Percentiles rank a stretch among this genome's conserved stretches.
These are phyloP conservation scores for Chrysoporthe austroafricana DNA, from an alignment of 2,329 filamentous ascomycete genomes.

Conservation along the genomic window DNA sequence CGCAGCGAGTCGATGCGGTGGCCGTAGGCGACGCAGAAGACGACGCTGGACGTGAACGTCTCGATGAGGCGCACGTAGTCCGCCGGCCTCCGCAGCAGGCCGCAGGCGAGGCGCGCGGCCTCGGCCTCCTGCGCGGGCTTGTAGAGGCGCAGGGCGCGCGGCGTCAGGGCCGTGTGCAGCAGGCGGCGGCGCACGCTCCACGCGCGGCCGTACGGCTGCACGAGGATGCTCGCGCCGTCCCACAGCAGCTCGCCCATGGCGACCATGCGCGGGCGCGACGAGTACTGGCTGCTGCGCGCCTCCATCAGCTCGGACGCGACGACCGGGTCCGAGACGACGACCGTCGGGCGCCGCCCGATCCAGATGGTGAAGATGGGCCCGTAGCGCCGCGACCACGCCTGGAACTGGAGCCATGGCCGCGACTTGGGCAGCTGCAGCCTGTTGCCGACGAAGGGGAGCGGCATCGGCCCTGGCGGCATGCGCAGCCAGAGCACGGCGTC, in stretches of 20 bases:
- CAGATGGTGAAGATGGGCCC: constrained; percentile 53
- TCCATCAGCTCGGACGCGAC: constrained; percentile 50
- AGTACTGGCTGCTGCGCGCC: constrained; percentile 45
- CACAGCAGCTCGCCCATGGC: constrained; percentile 36
- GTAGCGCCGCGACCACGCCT: constrained; percentile 48
- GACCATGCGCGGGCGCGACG: constrained; percentile 32
- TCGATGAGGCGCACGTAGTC: constrained; percentile 52
- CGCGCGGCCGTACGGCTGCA: constrained; percentile 52
- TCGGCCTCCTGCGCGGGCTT: constrained; percentile 54
- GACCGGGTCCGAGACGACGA: constrained; percentile 49
- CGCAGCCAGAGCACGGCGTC: constrained; percentile 40
- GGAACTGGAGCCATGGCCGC: constrained; percentile 44
- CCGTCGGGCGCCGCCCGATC: constrained; percentile 49
- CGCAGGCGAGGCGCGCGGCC: constrained; percentile 47
- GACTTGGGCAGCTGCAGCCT: constrained; percentile 36
- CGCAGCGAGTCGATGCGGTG: constrained; percentile 52
- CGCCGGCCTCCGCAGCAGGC: constrained; percentile 43
- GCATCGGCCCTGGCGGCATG: constrained; percentile 51
- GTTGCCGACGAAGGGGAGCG: constrained; percentile 50
- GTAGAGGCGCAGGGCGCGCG: constrained; percentile 48
- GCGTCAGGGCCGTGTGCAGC: constrained; percentile 48
- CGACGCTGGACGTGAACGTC: constrained; percentile 52
- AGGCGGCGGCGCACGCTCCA: constrained; percentile 49
- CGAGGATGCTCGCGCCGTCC: constrained; percentile 48
- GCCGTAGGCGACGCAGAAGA: constrained; percentile 55